These are phyloP conservation scores for Endotrypanum monterogeii DNA, from an alignment of 208 protist species.

Conservation along the genomic window DNA sequence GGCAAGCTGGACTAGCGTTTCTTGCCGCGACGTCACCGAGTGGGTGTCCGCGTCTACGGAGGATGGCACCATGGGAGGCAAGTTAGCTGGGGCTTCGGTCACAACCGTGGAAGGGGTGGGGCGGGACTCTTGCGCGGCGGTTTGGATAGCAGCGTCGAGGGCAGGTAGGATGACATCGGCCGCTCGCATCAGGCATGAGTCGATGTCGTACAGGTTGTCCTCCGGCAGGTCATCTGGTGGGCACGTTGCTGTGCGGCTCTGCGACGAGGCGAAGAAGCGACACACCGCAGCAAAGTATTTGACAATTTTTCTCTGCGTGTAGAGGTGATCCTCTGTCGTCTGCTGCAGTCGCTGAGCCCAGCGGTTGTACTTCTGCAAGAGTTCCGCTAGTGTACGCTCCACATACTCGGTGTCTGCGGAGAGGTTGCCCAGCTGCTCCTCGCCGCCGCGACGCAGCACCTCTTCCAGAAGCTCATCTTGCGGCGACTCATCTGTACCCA, in stretches of 20 bases:
- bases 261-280: slow-evolving; percentile 54
- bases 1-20: slow-evolving; percentile 36
- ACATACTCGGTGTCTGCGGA: slow-evolving; percentile 30
- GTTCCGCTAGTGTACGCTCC: slow-evolving; percentile 68
- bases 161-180: slow-evolving; percentile 78
- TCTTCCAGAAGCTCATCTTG: slow-evolving; percentile 74
- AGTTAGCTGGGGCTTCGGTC: not conserved
- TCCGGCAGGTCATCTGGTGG: slow-evolving; percentile 25
- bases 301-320: slow-evolving; percentile 75
- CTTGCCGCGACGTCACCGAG: slow-evolving; percentile 17
- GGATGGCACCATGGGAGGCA: not conserved
- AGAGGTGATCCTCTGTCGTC: slow-evolving; percentile 80
- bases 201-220: slow-evolving; percentile 85
- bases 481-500: slow-evolving; percentile 75
- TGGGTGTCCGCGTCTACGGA: not conserved
- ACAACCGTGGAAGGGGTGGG: not conserved
- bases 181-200: slow-evolving; percentile 68
- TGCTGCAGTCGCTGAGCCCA: slow-evolving; percentile 79
- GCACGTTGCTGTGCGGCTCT: slow-evolving; percentile 1
- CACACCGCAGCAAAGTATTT: slow-evolving; percentile 84
- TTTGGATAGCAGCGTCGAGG: slow-evolving; percentile 57
- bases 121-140: slow-evolving; percentile 16
- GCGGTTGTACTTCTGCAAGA: slow-evolving; percentile 84
- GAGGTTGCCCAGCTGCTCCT: not conserved
- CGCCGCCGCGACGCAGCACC: slow-evolving; percentile 34